phyloP scores from a whole-genome alignment of 345 rosid species.

The Zanthoxylum bungeanum region DNA sequence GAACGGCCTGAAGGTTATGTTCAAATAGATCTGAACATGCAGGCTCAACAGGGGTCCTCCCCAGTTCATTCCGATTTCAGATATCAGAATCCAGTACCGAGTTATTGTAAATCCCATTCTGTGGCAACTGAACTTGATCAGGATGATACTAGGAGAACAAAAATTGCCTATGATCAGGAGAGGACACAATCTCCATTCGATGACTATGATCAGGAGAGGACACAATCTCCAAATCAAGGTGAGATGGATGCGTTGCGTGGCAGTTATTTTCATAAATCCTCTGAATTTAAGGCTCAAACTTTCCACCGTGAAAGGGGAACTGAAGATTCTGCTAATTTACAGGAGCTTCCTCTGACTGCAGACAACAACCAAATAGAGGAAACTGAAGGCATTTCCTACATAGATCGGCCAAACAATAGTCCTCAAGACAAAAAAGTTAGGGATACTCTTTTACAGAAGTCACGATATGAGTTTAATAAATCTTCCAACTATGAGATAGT shows the following conservation, averaged over 20 bases:
- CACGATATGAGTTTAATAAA: background rate
- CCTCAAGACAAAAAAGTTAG: background rate
- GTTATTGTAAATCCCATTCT: slow-evolving; percentile 5
- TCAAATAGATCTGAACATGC: slow-evolving; percentile 11
- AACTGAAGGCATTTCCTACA: background rate
- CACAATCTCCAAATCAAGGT: slow-evolving; percentile 15
- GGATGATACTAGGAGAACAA: background rate
- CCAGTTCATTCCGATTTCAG: background rate
- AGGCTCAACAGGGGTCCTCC: background rate
- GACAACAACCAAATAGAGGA: slow-evolving; percentile 3
- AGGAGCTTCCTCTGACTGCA: slow-evolving; percentile 21
- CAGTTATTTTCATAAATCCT: slow-evolving; percentile 25
- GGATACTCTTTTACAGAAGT: background rate
- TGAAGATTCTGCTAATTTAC: slow-evolving; percentile 25
- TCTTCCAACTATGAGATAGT: background rate
- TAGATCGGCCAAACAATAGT: background rate
- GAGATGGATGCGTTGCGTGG: slow-evolving; percentile 29
- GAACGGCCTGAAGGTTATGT: background rate
- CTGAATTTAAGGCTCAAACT: slow-evolving; percentile 19
- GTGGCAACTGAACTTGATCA: slow-evolving; percentile 4
- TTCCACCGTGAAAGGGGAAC: slow-evolving; percentile 19
- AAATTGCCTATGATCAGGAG: slow-evolving; percentile 8
- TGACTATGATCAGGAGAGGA: slow-evolving; percentile 14
- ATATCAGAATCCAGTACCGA: background rate
- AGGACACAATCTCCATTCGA: background rate